These are phyloP conservation scores for Tuber indicum DNA, from an alignment of 495 filamentous ascomycete species.

Conservation along the genomic window DNA sequence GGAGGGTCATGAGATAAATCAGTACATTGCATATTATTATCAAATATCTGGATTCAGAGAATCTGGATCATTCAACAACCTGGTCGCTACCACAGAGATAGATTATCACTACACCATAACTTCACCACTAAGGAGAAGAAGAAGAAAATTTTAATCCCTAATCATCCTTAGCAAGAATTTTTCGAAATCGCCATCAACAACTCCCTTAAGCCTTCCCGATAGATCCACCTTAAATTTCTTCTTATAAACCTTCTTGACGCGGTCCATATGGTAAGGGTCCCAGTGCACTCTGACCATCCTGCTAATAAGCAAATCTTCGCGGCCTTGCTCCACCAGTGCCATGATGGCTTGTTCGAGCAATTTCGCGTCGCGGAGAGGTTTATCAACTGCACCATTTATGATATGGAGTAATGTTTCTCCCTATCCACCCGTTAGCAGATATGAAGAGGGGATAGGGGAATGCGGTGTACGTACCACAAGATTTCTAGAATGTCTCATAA, in stretches of 20 bases:
- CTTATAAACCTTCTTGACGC: slow-evolving; percentile 63
- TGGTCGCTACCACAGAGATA: background rate
- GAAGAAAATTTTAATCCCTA: slow-evolving; percentile 19
- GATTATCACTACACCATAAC: background rate
- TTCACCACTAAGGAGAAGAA: background rate
- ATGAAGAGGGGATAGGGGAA: slow-evolving; percentile 9
- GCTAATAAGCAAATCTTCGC: slow-evolving; percentile 75
- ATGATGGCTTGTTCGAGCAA: slow-evolving; percentile 79
- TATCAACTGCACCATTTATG: slow-evolving; percentile 93
- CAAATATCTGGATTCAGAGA: background rate
- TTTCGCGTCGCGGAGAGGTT: slow-evolving; percentile 85
- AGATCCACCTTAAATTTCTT: slow-evolving; percentile 65
- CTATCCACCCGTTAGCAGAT: slow-evolving; percentile 45
- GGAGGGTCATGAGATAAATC: slow-evolving; percentile 33
- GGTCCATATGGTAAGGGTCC: slow-evolving; percentile 68
- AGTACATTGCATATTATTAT: background rate
- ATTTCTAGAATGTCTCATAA: slow-evolving; percentile 81
- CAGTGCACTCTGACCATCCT: slow-evolving; percentile 76
- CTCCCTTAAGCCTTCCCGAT: slow-evolving; percentile 52
- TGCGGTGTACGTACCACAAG: slow-evolving; percentile 63
- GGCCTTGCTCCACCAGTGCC: slow-evolving; percentile 48
- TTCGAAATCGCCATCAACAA: slow-evolving; percentile 51
- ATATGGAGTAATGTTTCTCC: slow-evolving; percentile 93
- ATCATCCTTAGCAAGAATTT: slow-evolving; percentile 54
- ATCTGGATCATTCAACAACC: background rate